Conservation (phyloP, 352 stramenopile genomes). For the Vaucheria bursata region DNA sequence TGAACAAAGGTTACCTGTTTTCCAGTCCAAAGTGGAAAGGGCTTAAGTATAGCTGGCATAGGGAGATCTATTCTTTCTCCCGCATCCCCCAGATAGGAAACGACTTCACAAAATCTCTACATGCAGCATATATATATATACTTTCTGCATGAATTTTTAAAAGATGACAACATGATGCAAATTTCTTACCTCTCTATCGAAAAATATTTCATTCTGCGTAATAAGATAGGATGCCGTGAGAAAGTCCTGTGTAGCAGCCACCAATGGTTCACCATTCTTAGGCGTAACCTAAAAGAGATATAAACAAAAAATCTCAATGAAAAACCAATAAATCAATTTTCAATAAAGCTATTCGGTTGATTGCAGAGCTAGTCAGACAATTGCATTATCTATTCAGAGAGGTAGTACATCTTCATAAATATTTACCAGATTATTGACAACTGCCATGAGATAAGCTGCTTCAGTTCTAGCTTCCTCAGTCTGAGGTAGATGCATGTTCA, state of each 20-base stretch:
- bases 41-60: conserved; percentile 69
- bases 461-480: conserved; percentile 96
- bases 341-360: too few species aligned
- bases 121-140: neutral
- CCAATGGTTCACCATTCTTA: conserved; percentile 92
- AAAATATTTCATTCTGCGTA: conserved; percentile 97
- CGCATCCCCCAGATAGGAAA: conserved; percentile 85
- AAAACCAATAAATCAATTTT: neutral
- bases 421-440: conserved; percentile 11
- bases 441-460: conserved; percentile 85
- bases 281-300: conserved; percentile 68
- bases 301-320: neutral
- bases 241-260: conserved; percentile 98
- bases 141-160: neutral
- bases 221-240: conserved; percentile 93
- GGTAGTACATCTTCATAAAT: neutral
- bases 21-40: conserved; percentile 87
- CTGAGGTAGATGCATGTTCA: conserved; percentile 99
- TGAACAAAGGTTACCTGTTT: conserved; percentile 95
- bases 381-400: neutral
- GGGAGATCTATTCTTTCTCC: conserved; percentile 82
- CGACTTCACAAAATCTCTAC: conserved; percentile 81
- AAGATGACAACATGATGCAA: neutral
- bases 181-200: conserved; percentile 72
- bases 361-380: neutral